Percentiles rank a stretch among this genome's conserved stretches.
These are phyloP conservation scores for Immersiporthe knoxdaviesiana DNA, from an alignment of 2,329 filamentous ascomycete genomes.

Conservation along the genomic window DNA sequence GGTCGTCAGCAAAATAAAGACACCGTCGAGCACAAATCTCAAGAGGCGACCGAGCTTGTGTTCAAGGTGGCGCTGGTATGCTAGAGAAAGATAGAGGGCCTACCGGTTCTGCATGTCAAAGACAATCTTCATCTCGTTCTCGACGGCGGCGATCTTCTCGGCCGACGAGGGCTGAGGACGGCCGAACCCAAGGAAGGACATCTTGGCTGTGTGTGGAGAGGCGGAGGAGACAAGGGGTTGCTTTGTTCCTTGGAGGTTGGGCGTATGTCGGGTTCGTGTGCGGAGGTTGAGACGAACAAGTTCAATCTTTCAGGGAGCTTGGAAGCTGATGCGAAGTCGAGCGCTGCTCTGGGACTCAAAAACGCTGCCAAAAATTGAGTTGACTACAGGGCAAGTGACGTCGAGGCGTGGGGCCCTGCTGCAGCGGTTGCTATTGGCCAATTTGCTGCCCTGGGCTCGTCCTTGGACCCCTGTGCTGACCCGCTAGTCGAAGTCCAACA, in stretches of 20 bases:
- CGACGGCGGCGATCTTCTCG: conserved; percentile 95
- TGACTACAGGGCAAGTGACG: conserved; percentile 26
- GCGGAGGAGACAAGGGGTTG: neutral
- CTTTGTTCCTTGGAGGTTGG: neutral
- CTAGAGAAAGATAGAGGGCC: conserved; percentile 28
- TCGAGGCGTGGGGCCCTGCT: conserved; percentile 16
- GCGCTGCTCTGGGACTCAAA: neutral
- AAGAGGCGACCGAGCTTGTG: neutral
- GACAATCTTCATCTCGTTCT: conserved; percentile 97
- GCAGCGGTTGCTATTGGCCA: conserved; percentile 1
- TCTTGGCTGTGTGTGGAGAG: conserved; percentile 25
- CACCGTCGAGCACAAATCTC: no score
- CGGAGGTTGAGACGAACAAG: neutral
- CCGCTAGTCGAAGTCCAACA: no score
- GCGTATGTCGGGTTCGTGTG: neutral
- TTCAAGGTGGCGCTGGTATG: no score
- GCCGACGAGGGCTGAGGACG: conserved; percentile 86
- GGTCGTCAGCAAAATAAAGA: neutral
- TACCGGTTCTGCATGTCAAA: conserved; percentile 99
- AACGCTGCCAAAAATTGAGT: conserved; percentile 26
- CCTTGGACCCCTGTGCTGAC: conserved; percentile 8
- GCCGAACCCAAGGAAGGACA: conserved; percentile 41
- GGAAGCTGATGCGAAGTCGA: neutral
- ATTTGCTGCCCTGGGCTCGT: neutral
- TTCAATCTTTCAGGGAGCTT: neutral